Percentiles rank a stretch among this genome's conserved stretches.
These are phyloP conservation scores for Pythium pectinolyticum DNA, from an alignment of 352 stramenopile genomes.

Conservation along the genomic window DNA sequence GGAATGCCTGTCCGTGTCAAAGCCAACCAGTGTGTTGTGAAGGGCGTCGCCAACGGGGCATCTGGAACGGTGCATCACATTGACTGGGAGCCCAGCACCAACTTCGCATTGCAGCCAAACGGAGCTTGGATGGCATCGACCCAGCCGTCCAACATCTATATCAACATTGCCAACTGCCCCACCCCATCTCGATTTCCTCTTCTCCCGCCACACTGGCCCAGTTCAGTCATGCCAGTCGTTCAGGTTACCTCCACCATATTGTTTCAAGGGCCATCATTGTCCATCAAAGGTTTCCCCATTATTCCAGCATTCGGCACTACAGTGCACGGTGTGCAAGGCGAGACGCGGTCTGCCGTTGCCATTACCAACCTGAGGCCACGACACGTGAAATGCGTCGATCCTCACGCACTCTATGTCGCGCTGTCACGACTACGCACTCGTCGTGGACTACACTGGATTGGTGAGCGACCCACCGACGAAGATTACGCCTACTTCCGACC, in stretches of 20 bases:
- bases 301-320: constrained; percentile 25
- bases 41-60: constrained; percentile 21
- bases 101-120: background rate
- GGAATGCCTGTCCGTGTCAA: constrained; percentile 23
- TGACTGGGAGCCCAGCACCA: constrained; percentile 4
- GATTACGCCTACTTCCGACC: constrained; percentile 7
- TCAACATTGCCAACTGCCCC: constrained; percentile 2
- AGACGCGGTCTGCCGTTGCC: constrained; percentile 16
- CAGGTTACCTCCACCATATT: background rate
- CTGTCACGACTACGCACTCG: constrained; percentile 16
- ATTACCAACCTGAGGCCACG: constrained; percentile 20
- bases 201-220: constrained; percentile 12
- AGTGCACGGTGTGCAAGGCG: constrained; percentile 26
- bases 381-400: constrained; percentile 1
- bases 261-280: background rate
- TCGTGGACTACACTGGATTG: constrained; percentile 9
- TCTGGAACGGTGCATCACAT: constrained; percentile 8
- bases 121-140: constrained; percentile 1
- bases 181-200: constrained; percentile 11
- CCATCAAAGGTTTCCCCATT: constrained; percentile 25
- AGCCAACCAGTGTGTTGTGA: constrained; percentile 12
- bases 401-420: constrained; percentile 19
- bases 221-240: constrained; percentile 25
- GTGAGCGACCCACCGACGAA: background rate
- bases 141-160: constrained; percentile 2